These are phyloP conservation scores for Xylariaceae sp. DNA, from an alignment of 2,329 filamentous ascomycete genomes.

Conservation along the genomic window DNA sequence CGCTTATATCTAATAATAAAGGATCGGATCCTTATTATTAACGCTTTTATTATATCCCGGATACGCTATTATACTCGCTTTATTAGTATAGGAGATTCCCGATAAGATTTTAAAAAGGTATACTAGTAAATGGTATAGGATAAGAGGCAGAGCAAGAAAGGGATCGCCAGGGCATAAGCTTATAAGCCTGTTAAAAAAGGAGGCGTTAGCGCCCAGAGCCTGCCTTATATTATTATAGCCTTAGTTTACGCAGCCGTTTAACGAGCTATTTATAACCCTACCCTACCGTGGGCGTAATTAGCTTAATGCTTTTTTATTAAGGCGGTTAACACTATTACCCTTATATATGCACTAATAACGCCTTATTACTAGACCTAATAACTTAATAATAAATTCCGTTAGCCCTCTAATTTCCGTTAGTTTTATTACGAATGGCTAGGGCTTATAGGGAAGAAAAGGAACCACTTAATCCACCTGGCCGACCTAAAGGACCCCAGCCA, in stretches of 20 bases:
- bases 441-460: background rate
- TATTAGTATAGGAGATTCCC: background rate
- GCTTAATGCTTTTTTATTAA: conserved; percentile 1
- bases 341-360: background rate
- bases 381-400: background rate
- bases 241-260: background rate
- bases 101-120: conserved; percentile 1
- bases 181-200: conserved; percentile 1
- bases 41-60: background rate
- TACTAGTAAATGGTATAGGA: conserved; percentile 1
- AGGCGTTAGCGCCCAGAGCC: background rate
- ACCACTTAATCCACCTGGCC: background rate
- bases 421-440: background rate
- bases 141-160: background rate
- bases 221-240: background rate
- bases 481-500: background rate
- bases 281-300: background rate
- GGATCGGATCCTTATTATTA: background rate
- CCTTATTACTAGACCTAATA: conserved; percentile 1
- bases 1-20: background rate
- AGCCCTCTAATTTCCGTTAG: conserved; percentile 1
- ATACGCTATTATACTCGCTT: conserved; percentile 1
- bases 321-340: background rate
- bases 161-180: background rate
- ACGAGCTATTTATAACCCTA: background rate